A percentile compares a stretch with the other conserved stretches of the same genome.
These are phyloP conservation scores for Onygenales sp. DNA, from an alignment of 2,329 filamentous ascomycete species.

Conservation along the genomic window DNA sequence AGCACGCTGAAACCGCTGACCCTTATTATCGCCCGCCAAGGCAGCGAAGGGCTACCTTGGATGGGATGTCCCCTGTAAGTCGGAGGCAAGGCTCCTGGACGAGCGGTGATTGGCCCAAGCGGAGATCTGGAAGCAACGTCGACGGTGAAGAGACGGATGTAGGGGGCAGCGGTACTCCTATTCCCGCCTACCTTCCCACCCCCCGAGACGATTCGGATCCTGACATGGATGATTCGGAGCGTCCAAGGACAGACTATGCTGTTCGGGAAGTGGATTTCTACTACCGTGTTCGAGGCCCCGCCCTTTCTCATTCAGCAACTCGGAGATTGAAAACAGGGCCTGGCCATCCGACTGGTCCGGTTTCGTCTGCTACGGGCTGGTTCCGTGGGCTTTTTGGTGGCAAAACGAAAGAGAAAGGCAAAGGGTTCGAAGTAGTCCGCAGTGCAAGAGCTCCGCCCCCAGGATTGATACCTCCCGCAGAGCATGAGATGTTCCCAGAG, in stretches of 20 bases:
- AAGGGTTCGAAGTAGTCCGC: slow-evolving; percentile 93
- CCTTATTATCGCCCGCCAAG: slow-evolving; percentile 85
- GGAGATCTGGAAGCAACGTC: slow-evolving; percentile 26
- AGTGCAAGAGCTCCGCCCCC: slow-evolving; percentile 77
- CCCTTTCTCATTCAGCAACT: slow-evolving; percentile 70
- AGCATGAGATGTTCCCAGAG: slow-evolving; percentile 52
- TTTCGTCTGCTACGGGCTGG: slow-evolving; percentile 84
- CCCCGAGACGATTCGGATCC: slow-evolving; percentile 47
- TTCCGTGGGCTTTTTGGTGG: slow-evolving; percentile 68
- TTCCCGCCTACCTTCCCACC: slow-evolving; percentile 45
- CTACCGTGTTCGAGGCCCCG: slow-evolving; percentile 83
- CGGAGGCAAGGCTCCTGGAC: slow-evolving; percentile 37
- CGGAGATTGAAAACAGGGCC: slow-evolving; percentile 87
- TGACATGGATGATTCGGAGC: slow-evolving; percentile 32
- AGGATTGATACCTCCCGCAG: slow-evolving; percentile 47
- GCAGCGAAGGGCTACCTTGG: slow-evolving; percentile 56
- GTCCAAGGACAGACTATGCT: slow-evolving; percentile 70
- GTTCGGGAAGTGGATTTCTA: slow-evolving; percentile 96
- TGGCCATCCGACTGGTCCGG: slow-evolving; percentile 84
- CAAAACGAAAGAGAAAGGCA: slow-evolving; percentile 88
- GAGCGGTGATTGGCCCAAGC: slow-evolving; percentile 39
- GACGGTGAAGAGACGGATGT: slow-evolving; percentile 26
- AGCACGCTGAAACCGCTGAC: slow-evolving; percentile 51
- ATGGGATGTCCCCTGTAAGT: slow-evolving; percentile 32
- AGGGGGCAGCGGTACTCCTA: slow-evolving; percentile 40